phyloP scores from a whole-genome alignment of 208 protist species.

The Tritrichomonas foetus region DNA sequence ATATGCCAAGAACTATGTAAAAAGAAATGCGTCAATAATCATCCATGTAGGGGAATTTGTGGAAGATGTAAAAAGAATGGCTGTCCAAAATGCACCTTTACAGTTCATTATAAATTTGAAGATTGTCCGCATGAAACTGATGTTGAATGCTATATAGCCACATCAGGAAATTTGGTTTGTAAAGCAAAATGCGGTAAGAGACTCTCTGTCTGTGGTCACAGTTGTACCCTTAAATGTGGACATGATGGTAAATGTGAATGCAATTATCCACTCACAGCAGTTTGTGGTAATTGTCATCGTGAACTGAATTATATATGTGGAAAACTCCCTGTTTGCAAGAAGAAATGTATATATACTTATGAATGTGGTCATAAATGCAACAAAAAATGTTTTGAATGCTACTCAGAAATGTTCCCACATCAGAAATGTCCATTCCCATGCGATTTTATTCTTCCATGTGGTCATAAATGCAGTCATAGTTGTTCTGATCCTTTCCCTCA shows the following conservation, averaged over 20 bases:
- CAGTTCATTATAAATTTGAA: no score
- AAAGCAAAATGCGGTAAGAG: not conserved
- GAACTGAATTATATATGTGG: not conserved
- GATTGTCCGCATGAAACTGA: no score
- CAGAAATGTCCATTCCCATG: not conserved
- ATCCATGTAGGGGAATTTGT: no score
- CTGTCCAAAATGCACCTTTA: no score
- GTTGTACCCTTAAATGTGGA: not conserved
- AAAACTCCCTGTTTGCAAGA: not conserved
- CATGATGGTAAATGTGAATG: not conserved
- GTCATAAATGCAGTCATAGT: not conserved
- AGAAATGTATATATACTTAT: not conserved
- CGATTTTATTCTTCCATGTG: not conserved
- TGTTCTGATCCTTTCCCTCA: not conserved
- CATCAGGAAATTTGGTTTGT: not conserved
- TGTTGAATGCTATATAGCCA: no score
- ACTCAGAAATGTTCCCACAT: not conserved
- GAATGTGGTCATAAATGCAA: not conserved
- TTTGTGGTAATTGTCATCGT: not conserved
- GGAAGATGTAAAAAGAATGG: no score
- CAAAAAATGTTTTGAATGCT: not conserved
- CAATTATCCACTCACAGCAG: not conserved
- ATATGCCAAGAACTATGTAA: no score
- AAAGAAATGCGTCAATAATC: no score
- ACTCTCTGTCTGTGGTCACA: not conserved